These are phyloP conservation scores for Neopestalotiopsis sp. DNA, from an alignment of 2,329 filamentous ascomycete species.

Conservation along the genomic window DNA sequence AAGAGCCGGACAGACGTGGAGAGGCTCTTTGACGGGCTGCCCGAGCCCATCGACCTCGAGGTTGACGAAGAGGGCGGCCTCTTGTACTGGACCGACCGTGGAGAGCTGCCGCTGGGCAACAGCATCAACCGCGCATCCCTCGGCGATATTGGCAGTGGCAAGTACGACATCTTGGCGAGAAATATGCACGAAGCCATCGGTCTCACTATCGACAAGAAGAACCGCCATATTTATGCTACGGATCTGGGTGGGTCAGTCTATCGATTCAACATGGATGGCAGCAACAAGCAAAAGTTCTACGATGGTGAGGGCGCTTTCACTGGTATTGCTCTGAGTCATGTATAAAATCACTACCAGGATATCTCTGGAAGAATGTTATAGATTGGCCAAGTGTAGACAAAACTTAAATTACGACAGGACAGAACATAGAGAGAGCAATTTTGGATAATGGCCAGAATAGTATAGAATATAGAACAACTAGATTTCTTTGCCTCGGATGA, in stretches of 20 bases:
- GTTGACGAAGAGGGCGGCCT: constrained; percentile 5
- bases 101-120: constrained; percentile 12
- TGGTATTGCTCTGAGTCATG: constrained; percentile 24
- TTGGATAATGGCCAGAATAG: no score
- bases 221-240: constrained; percentile 41
- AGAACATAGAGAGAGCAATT: no score
- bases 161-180: constrained; percentile 35
- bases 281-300: constrained; percentile 32
- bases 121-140: constrained; percentile 7
- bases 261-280: constrained; percentile 37
- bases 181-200: constrained; percentile 54
- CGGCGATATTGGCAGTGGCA: constrained; percentile 10
- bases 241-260: constrained; percentile 47
- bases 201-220: constrained; percentile 43
- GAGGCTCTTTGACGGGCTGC: constrained; percentile 4
- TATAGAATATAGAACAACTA: no score
- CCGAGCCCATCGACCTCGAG: constrained; percentile 15
- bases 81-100: constrained; percentile 16
- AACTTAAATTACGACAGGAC: neutral
- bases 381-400: neutral
- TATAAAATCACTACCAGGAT: neutral
- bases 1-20: constrained; percentile 6
- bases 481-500: no score
- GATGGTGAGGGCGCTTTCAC: constrained; percentile 29
- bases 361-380: neutral